A percentile compares a stretch with the other conserved stretches of the same genome.
Conservation (phyloP, 352 stramenopile genomes). For the Globisporangium splendens region DNA sequence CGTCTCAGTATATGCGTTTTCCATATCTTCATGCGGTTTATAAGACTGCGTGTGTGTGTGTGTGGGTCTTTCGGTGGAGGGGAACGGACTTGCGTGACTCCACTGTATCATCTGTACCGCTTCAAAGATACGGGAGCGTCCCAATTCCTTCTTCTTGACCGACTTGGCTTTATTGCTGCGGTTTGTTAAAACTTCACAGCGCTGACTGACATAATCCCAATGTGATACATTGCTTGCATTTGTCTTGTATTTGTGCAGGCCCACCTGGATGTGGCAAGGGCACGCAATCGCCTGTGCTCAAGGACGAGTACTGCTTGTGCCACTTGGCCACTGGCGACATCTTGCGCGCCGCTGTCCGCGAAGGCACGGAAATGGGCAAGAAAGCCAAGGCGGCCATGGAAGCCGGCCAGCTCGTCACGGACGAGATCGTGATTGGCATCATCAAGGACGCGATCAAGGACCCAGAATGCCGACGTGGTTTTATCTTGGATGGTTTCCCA, state of each 20-base stretch:
- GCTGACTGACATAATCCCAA: conserved; percentile 10
- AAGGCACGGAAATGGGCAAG: conserved; percentile 96
- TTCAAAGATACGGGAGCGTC: too few species aligned
- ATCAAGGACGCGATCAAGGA: conserved; percentile 98
- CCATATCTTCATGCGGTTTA: background rate
- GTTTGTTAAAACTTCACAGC: too few species aligned
- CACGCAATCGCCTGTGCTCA: conserved; percentile 97
- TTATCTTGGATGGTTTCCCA: conserved; percentile 99
- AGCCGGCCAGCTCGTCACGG: conserved; percentile 89
- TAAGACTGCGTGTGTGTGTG: background rate
- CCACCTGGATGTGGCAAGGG: conserved; percentile 97
- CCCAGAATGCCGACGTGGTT: conserved; percentile 96
- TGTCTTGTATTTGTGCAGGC: conserved; percentile 32
- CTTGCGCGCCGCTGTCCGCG: conserved; percentile 95
- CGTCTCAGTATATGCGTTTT: conserved; percentile 15
- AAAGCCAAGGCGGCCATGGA: conserved; percentile 99
- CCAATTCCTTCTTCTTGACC: too few species aligned
- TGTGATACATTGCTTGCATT: background rate
- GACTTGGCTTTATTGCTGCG: too few species aligned
- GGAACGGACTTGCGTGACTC: too few species aligned
- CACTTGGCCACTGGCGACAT: conserved; percentile 99
- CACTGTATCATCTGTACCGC: too few species aligned
- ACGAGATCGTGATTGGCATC: conserved; percentile 99
- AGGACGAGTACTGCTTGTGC: conserved; percentile 97
- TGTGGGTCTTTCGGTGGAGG: background rate